These are phyloP conservation scores for Cystofilobasidium bisporidii DNA, from an alignment of 768 basidiomycete genomes.

Conservation along the genomic window DNA sequence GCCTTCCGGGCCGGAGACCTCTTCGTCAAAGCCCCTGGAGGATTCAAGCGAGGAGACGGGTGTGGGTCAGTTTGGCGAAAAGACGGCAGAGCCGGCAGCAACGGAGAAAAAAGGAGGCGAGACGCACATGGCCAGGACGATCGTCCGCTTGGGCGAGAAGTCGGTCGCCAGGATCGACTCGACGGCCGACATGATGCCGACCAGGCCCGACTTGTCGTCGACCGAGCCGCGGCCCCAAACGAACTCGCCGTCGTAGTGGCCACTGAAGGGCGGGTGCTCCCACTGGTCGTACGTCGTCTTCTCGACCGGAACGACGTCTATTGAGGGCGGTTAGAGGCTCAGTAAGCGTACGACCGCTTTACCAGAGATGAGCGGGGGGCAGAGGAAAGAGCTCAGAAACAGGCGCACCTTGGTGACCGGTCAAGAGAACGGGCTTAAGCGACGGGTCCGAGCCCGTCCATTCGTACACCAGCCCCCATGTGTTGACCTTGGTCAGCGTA, in stretches of 20 bases:
- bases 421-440: slow-evolving; percentile 57
- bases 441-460: slow-evolving; percentile 57
- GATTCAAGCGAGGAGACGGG: no score
- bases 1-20: slow-evolving; percentile 34
- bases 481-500: slow-evolving; percentile 60
- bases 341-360: no score
- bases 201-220: slow-evolving; percentile 38
- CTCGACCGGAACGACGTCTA: slow-evolving; percentile 38
- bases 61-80: no score
- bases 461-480: slow-evolving; percentile 61
- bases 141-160: slow-evolving; percentile 33
- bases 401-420: slow-evolving; percentile 35
- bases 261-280: slow-evolving; percentile 5
- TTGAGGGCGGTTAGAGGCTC: no score
- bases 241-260: slow-evolving; percentile 30
- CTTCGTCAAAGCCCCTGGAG: slow-evolving; percentile 39
- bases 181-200: slow-evolving; percentile 36
- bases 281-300: slow-evolving; percentile 30
- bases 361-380: not conserved
- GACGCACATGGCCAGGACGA: slow-evolving; percentile 21
- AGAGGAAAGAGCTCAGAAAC: not conserved
- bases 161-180: slow-evolving; percentile 33
- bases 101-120: no score
- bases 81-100: no score
- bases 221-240: slow-evolving; percentile 37